Conservation (phyloP, 768 basidiomycete species). For the Infundibulicybe gibba region DNA sequence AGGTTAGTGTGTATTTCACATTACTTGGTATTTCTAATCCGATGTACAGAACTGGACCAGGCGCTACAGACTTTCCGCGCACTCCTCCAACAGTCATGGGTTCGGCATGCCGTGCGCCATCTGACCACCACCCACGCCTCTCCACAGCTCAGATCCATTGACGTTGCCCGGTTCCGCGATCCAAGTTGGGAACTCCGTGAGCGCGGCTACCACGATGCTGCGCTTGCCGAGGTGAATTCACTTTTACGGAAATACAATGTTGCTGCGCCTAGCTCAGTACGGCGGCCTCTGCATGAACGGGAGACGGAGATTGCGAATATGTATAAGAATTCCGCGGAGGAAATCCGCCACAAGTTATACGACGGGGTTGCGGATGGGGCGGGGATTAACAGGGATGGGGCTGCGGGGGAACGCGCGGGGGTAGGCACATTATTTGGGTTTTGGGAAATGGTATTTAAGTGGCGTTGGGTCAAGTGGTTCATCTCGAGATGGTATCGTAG, state of each 20-base stretch:
- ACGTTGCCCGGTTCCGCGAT: slow-evolving; percentile 52
- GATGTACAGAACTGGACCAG: slow-evolving; percentile 63
- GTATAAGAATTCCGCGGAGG: slow-evolving; percentile 48
- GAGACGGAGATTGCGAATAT: slow-evolving; percentile 53
- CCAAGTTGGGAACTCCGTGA: slow-evolving; percentile 70
- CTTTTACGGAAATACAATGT: slow-evolving; percentile 79
- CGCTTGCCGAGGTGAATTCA: slow-evolving; percentile 68
- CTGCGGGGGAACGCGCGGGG: no score
- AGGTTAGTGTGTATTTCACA: slow-evolving; percentile 34
- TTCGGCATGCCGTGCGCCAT: slow-evolving; percentile 67
- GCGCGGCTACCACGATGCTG: slow-evolving; percentile 61
- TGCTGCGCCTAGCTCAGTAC: slow-evolving; percentile 75
- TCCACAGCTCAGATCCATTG: slow-evolving; percentile 29
- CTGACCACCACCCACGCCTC: slow-evolving; percentile 44
- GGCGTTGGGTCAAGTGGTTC: no score
- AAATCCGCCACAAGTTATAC: slow-evolving; percentile 25
- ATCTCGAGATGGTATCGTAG: no score
- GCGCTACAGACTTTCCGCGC: slow-evolving; percentile 60
- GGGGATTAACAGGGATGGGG: no score
- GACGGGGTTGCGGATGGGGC: no score
- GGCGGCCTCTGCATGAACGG: slow-evolving; percentile 56
- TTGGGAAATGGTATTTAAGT: no score
- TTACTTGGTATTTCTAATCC: neutral
- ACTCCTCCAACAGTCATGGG: slow-evolving; percentile 65
- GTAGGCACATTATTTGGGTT: no score